Base-by-base conservation (phyloP, 192 early-diverging fungal genomes). In the Backusella australiensis region DNA sequence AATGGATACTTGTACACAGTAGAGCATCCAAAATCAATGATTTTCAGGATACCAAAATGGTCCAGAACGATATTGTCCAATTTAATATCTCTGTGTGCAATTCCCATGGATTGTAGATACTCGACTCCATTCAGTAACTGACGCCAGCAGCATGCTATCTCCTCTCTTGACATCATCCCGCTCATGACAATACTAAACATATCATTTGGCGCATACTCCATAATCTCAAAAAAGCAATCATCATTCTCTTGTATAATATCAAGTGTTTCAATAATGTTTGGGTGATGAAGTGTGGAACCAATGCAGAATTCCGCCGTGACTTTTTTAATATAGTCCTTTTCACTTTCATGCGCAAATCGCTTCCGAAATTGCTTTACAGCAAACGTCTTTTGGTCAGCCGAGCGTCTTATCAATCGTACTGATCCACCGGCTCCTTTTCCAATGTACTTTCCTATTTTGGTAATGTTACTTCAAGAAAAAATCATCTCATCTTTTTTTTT, bases 11-110 rank as follows among this genome's bases (percentile, higher is more conserved):
- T 90, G 79, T 92, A 98, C 21, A 98, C 96, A 52, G 89, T 90
- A 0, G 93, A 92, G 63, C 95, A 95, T 36, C 97, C 97, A 87
- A 98, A 98, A 75, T 98, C 97, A 36, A 96, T 97, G 71, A 98
- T 93, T 83, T 98, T 98, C 80, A 98, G 81, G 56, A 92, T 87
- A 14, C 93, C 92, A 3, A 76, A 72, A 34, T 84, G 87, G 77
- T 92, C 92, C 78, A 98, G 80, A 34, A 97, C 81, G 56, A 94
- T 86, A 86, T 98, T 98, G 78, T 93, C 92, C 21, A 96, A 91
- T 74, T 98, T 97, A 71, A 98, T 82, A 76, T 98, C 96, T 29
- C 96, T 87, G 81, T 98, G 97, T 4, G 96, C 95, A 38, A 98
- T 95, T 52, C 97, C 97, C 75, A 96, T 87, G 12, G 82, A 85